Evolutionary conservation across 1,284 basidiomycete genomes (phyloP).

Genomic region (Coniophora puteana): DNA sequence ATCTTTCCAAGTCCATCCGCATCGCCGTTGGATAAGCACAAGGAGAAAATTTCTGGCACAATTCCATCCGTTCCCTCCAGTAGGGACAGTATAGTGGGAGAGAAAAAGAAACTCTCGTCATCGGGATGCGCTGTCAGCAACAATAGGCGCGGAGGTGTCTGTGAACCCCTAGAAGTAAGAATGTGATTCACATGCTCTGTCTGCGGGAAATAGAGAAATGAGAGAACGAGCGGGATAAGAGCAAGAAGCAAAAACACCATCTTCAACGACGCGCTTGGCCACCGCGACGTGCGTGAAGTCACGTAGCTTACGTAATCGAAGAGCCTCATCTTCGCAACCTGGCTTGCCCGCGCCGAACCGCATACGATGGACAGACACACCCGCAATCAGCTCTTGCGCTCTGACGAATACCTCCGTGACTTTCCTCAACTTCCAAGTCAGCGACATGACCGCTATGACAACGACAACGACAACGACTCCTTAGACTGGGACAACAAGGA

Average conservation of each 20-base stretch:
- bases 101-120: conserved; percentile 92
- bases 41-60: conserved; percentile 39
- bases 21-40: conserved; percentile 70
- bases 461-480: conserved; percentile 13
- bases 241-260: conserved; percentile 20
- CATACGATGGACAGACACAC: too few relatives aligned
- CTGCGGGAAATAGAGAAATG: conserved; percentile 25
- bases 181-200: too few relatives aligned
- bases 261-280: background rate
- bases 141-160: conserved; percentile 45
- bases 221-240: conserved; percentile 16
- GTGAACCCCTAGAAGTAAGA: too few relatives aligned
- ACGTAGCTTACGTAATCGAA: too few relatives aligned
- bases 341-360: too few relatives aligned
- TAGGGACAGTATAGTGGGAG: conserved; percentile 69
- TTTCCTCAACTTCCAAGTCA: too few relatives aligned
- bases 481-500: conserved; percentile 16
- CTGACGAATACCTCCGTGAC: too few relatives aligned
- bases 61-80: conserved; percentile 11
- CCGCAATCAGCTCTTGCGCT: too few relatives aligned
- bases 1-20: conserved; percentile 75
- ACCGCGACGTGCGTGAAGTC: too few relatives aligned
- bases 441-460: too few relatives aligned
- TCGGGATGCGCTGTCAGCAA: conserved; percentile 87
- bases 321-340: conserved; percentile 1